phyloP scores from a whole-genome alignment of 1,139 yeast genomes.

The Pneumocystis jirovecii region DNA sequence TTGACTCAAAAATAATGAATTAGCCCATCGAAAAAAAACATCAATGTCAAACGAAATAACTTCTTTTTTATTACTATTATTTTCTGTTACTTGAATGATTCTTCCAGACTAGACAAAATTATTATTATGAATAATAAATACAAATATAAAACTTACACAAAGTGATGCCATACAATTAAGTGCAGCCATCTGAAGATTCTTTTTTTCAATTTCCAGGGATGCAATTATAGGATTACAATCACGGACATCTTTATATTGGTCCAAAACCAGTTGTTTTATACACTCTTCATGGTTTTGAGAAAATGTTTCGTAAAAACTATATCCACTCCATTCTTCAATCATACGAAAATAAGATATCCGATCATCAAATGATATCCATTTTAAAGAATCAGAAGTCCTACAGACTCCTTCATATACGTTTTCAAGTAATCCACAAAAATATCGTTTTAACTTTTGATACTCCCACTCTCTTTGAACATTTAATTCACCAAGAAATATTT shows the following conservation, averaged over 20 bases:
- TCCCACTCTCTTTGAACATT: slow-evolving; percentile 52
- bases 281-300: slow-evolving; percentile 52
- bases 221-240: slow-evolving; percentile 41
- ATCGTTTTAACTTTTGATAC: slow-evolving; percentile 62
- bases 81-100: slow-evolving; percentile 19
- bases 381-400: slow-evolving; percentile 29
- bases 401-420: slow-evolving; percentile 45
- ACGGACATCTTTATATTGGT: slow-evolving; percentile 21
- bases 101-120: slow-evolving; percentile 18
- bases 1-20: slow-evolving; percentile 46
- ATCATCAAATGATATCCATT: slow-evolving; percentile 72
- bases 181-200: slow-evolving; percentile 55
- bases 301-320: slow-evolving; percentile 48
- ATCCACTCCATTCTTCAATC: slow-evolving; percentile 89
- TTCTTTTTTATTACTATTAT: slow-evolving; percentile 22
- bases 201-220: slow-evolving; percentile 67
- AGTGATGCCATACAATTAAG: slow-evolving; percentile 73
- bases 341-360: slow-evolving; percentile 68
- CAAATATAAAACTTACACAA: slow-evolving; percentile 39
- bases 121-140: neutral
- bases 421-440: slow-evolving; percentile 65
- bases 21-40: slow-evolving; percentile 63
- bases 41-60: slow-evolving; percentile 55
- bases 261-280: slow-evolving; percentile 32
- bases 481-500: slow-evolving; percentile 44